Evolutionary conservation across 192 early-diverging fungal species (phyloP), one percentile per base, ranked within the genome.

Genomic region (Linnemannia schmuckeri): DNA sequence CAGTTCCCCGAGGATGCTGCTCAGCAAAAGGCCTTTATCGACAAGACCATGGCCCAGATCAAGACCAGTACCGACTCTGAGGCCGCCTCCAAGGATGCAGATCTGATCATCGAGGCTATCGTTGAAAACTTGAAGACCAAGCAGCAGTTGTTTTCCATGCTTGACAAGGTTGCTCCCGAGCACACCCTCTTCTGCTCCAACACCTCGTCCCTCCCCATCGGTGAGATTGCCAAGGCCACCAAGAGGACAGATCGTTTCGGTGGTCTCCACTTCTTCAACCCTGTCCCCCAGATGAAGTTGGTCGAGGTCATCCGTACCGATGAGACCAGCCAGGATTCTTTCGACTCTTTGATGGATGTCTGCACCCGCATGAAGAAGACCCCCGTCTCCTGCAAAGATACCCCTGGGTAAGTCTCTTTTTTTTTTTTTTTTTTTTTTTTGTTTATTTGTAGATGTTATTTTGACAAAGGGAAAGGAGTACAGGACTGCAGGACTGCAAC

Each of bases 191-290:
- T 99, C 83, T 94, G 94, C 55, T 96, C 96, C 77, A 99, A 98
- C 93, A 99, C 98, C 12, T 97, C 96, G 22, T 97, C 97, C 8
- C 88, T 99, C 63, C 95, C 96, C 18, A 97, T 99, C 44, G 87
- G 81, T 40, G 93, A 94, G 73, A 98, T 99, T 85, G 96, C 96
- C 22, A 91, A 93, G 82, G 90, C 86, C 20, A 90, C 94, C 52
- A 74, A 84, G 74, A 89, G 94, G 4, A 77, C 82, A 47, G 86
- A 89, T 70, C 90, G 91, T 33, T 96, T 98, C 78, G 94, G 96
- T 33, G 98, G 98, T 44, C 89, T 98, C 77, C 98, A 99, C 87
- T 99, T 97, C 89, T 99, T 99, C 90, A 99, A 99, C 92, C 98
- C 98, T 6, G 98, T 99, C n/a, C 96, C 98, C 42, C 96, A 97